Base-by-base conservation (phyloP, 2,329 filamentous ascomycete genomes). In the Amauroascus niger region DNA sequence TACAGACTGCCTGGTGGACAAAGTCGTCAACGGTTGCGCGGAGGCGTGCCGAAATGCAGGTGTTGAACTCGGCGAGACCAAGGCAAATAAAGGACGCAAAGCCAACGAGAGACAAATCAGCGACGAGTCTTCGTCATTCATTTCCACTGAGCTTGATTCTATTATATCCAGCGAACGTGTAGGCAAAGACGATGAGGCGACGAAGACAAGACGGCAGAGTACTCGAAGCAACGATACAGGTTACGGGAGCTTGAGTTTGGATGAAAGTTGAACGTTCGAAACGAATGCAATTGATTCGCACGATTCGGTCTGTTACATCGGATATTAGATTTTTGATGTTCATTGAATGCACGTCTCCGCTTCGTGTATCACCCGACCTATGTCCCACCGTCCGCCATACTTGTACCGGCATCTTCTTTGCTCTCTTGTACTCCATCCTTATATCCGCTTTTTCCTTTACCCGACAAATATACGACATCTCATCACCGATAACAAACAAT, bases 191-290 rank as follows among this genome's bases (percentile, higher is more conserved):
- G 14, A 14, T n/a, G 20, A 43, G 14, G 33, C 53, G n/a, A 43
- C 11, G 24, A 40, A 35, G 13, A 24, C 53, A 16, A 53, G 60
- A 49, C 51, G 67, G 5, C 60, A 64, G 45, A 67, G 69, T 49
- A 65, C 63, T 1, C 58, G 61, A 28, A 71, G 69, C 56, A 66
- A 66, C 46, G 69, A 72, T 57, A 70, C 69, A 1, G 69, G 69
- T 6, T 72, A 72, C 54, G 69, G 62, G 13, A 71, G 68, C 52
- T 57, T 59, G 53, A 54, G 44, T 48, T 46, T 16, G n/a, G 56
- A 54, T 30, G 58, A 58, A 18, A 43, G 48, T 33, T 50, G 26
- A 50, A 45, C 22, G 6, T 7, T 16, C n/a, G 4, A 18, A 39
- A 13, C 14, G 3, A 35, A 11, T n/a, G n/a, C n/a, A n/a, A n/a